Base-by-base conservation (phyloP, 176 grass and related monocot genomes). In the Phoenix roebelenii region DNA sequence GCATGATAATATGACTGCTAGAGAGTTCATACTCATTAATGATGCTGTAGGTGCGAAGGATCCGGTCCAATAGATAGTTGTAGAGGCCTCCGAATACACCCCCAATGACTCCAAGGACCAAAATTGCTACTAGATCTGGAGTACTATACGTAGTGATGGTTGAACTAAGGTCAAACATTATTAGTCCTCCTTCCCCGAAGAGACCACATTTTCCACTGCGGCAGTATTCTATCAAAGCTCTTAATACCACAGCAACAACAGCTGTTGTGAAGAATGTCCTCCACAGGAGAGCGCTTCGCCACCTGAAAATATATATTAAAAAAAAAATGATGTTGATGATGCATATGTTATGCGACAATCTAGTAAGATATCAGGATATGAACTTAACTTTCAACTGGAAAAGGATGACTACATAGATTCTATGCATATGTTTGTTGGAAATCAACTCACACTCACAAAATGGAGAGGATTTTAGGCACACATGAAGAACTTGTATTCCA, bases 221-320 rank as follows among this genome's bases (percentile, higher is more conserved):
- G 60, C 88, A 98, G 64, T 89, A 78, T 73, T 66, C 73, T 0
- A 92, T 92, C 16, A 91, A 64, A 19, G 72, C 57, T 73, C 71
- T 85, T 73, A 98, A 51, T 17, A 92, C 82, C 16, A 98, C 88
- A 65, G 88, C 84, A 55, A 98, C 93, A 58, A 98, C 78, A 73
- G 93, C 93, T 48, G 93, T 98, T 54, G 88, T 89, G 74, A 98
- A 98, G 39, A 98, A 98, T 63, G 93, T 81, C 81, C 93, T 85
- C 93, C 94, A 92, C 3, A 98, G 52, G 69, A 92, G 84, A 60
- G 88, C 88, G 76, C 94, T 93, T 67, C 88, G 78, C 94, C 94
- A 98, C 94, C 94, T 98, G 63, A 64, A 81, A 70, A 73, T 19
- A 50, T 32, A 54, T 20, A 25, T 54, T 54, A 15, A 18, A 12